A percentile compares a stretch with the other conserved stretches of the same genome.
These are phyloP conservation scores for Linnemannia exigua DNA, from an alignment of 192 early-diverging fungal species.

Conservation along the genomic window DNA sequence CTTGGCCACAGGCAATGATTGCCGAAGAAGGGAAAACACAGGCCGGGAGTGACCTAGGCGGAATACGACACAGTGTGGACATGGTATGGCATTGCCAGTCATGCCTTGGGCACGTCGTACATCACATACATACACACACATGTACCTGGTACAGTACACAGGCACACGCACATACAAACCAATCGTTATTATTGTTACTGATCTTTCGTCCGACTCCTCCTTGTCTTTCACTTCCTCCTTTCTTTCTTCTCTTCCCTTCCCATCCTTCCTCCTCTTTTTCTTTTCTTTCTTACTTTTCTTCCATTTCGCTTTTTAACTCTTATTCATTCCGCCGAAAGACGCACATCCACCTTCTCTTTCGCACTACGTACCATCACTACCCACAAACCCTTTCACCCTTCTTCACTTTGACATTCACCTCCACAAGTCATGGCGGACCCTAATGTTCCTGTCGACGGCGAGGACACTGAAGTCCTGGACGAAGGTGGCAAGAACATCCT, in stretches of 20 bases:
- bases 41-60: too few species aligned
- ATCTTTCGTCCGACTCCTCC: too few species aligned
- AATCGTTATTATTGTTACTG: too few species aligned
- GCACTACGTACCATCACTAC: not conserved
- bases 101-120: constrained; percentile 2
- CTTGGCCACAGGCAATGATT: too few species aligned
- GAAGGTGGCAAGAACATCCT: constrained; percentile 87
- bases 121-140: too few species aligned
- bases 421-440: constrained; percentile 6
- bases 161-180: not conserved
- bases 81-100: too few species aligned
- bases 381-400: too few species aligned
- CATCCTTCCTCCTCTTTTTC: not conserved
- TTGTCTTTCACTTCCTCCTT: too few species aligned
- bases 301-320: not conserved
- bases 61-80: too few species aligned
- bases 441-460: constrained; percentile 36
- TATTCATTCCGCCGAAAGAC: not conserved
- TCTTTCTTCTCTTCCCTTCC: not conserved
- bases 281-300: constrained; percentile 5
- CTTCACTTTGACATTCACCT: not conserved
- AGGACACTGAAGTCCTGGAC: constrained; percentile 85
- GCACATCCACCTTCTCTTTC: not conserved
- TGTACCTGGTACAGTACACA: not conserved
- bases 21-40: too few species aligned